Conservation (phyloP, 2,329 filamentous ascomycete genomes). For the Fusarium sp. region DNA sequence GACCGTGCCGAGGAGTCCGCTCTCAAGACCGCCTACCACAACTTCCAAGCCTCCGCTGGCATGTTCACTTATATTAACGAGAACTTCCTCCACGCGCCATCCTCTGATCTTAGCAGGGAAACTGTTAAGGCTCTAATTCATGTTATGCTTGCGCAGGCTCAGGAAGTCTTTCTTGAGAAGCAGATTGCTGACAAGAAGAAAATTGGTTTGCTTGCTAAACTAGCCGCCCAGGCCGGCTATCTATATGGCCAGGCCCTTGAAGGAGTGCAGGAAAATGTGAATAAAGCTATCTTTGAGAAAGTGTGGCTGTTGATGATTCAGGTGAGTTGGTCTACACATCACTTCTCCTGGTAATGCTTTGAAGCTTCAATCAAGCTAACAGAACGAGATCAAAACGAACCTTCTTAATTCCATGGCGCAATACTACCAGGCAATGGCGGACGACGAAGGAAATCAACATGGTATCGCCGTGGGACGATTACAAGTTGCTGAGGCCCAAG, state of each 20-base stretch:
- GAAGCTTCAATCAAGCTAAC: slow-evolving; percentile 30
- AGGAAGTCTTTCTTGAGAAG: slow-evolving; percentile 98
- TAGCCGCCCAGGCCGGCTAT: slow-evolving; percentile 91
- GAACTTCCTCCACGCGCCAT: slow-evolving; percentile 97
- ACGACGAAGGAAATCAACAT: slow-evolving; percentile 90
- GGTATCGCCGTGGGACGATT: slow-evolving; percentile 88
- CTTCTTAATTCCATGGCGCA: slow-evolving; percentile 89
- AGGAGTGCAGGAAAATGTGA: slow-evolving; percentile 92
- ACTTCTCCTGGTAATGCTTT: neutral
- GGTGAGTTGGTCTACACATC: slow-evolving; percentile 59
- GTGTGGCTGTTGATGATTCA: slow-evolving; percentile 89
- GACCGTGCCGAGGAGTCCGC: slow-evolving; percentile 92
- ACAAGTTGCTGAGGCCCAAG: slow-evolving; percentile 82
- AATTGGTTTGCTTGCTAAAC: slow-evolving; percentile 88
- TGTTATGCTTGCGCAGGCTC: slow-evolving; percentile 94
- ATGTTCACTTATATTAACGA: slow-evolving; percentile 99
- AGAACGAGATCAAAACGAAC: slow-evolving; percentile 78
- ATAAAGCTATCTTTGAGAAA: slow-evolving; percentile 92
- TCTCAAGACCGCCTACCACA: slow-evolving; percentile 97
- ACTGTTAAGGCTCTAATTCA: slow-evolving; percentile 96
- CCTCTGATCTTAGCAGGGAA: slow-evolving; percentile 93
- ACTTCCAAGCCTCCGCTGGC: slow-evolving; percentile 96
- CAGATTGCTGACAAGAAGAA: slow-evolving; percentile 95
- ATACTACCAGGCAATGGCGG: slow-evolving; percentile 92
- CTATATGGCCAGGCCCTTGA: slow-evolving; percentile 91